These are phyloP conservation scores for Saksenaea vasiformis DNA, from an alignment of 371 early-diverging fungal species.

Conservation along the genomic window DNA sequence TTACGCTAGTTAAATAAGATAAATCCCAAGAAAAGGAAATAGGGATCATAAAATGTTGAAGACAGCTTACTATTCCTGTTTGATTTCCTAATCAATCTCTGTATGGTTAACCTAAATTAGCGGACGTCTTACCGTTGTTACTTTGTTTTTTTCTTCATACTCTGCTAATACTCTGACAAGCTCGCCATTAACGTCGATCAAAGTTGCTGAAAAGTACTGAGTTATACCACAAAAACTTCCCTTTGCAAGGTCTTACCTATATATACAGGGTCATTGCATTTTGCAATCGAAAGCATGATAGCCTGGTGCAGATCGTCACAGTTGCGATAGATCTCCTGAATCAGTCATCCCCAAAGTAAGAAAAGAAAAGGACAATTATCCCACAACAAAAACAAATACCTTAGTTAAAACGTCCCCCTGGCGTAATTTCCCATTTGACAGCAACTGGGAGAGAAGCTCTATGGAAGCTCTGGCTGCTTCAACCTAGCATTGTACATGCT, in stretches of 20 bases:
- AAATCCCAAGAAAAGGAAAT: not conserved
- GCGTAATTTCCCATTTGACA: not conserved
- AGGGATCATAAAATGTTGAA: not conserved
- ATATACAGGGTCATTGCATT: slow-evolving; percentile 5
- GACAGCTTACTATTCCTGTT: not conserved
- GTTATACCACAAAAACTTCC: not conserved
- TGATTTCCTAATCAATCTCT: not conserved
- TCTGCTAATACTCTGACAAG: not conserved
- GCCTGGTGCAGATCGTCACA: slow-evolving; percentile 9
- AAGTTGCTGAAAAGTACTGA: not conserved
- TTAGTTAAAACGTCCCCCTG: not conserved
- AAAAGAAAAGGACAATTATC: not conserved
- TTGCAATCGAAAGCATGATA: slow-evolving; percentile 6
- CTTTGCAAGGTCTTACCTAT: not conserved
- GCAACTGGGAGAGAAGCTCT: not conserved
- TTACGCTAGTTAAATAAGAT: not conserved
- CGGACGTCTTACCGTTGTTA: not conserved
- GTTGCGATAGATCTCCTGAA: slow-evolving; percentile 9
- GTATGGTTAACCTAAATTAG: not conserved
- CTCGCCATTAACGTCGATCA: not conserved
- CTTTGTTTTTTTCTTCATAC: not conserved
- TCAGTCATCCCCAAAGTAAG: slow-evolving; percentile 1
- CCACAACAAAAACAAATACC: not conserved
- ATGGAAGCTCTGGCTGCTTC: too few relatives aligned
- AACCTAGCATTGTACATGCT: too few relatives aligned